Evolutionary conservation across 495 filamentous ascomycete genomes (phyloP).

Genomic region (Entonaema liquescens): DNA sequence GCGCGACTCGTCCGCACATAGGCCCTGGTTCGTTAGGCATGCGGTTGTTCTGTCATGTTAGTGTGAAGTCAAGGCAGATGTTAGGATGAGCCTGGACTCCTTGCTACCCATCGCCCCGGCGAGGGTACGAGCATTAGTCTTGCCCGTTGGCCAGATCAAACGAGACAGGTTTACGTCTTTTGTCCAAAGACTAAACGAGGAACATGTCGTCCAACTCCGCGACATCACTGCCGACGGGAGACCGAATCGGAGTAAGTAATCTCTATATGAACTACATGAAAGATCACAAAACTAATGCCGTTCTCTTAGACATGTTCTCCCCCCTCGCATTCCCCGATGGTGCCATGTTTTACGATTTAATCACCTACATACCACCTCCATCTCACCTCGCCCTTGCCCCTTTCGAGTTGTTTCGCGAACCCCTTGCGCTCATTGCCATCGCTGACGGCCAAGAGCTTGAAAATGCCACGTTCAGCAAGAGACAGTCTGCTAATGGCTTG

Average conservation of each 20-base stretch:
- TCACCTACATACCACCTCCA: slow-evolving; percentile 77
- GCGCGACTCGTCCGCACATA: slow-evolving; percentile 4
- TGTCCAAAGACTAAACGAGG: slow-evolving; percentile 75
- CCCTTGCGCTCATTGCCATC: slow-evolving; percentile 79
- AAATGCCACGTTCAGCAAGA: slow-evolving; percentile 54
- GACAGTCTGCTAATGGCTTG: slow-evolving; percentile 55
- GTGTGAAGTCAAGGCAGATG: slow-evolving; percentile 45
- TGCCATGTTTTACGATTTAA: slow-evolving; percentile 88
- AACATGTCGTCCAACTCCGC: slow-evolving; percentile 86
- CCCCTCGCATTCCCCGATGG: slow-evolving; percentile 91
- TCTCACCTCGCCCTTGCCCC: slow-evolving; percentile 82
- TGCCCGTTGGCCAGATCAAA: slow-evolving; percentile 87
- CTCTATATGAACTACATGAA: background rate
- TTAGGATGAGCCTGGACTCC: slow-evolving; percentile 83
- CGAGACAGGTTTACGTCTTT: slow-evolving; percentile 82
- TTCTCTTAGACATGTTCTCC: slow-evolving; percentile 84
- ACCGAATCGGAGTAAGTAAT: slow-evolving; percentile 82
- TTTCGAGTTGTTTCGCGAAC: slow-evolving; percentile 85
- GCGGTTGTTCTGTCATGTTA: slow-evolving; percentile 44
- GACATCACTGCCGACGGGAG: slow-evolving; percentile 89
- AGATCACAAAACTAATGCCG: slow-evolving; percentile 45
- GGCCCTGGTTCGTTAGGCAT: slow-evolving; percentile 36
- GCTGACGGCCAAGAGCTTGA: slow-evolving; percentile 73
- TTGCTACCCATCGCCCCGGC: slow-evolving; percentile 89
- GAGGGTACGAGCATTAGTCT: slow-evolving; percentile 80